phyloP scores from a whole-genome alignment of 441 rosid genomes.

The Euphorbia schlechtendalii region DNA sequence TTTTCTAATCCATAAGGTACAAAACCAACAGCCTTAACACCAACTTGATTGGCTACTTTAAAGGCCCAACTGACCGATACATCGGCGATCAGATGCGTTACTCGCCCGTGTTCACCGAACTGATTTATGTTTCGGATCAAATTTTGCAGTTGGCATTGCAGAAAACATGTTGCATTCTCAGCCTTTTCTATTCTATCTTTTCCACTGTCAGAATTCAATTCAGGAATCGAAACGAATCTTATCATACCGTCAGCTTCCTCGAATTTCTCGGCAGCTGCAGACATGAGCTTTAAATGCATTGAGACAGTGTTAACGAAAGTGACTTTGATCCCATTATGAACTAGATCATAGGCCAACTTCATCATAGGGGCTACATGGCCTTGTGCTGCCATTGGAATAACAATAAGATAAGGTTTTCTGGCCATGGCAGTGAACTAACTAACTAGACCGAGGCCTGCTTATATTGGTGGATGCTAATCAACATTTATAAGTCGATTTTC shows the following conservation, averaged over 20 bases:
- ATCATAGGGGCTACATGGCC: slow-evolving; percentile 11
- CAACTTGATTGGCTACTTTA: slow-evolving; percentile 24
- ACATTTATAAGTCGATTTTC: too few species aligned
- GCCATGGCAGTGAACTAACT: background rate
- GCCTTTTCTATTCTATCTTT: background rate
- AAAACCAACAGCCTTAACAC: slow-evolving; percentile 12
- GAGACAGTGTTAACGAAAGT: slow-evolving; percentile 4
- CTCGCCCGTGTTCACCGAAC: background rate
- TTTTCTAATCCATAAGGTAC: slow-evolving; percentile 15
- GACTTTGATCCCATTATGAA: slow-evolving; percentile 1
- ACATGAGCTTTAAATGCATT: background rate
- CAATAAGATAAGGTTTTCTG: background rate
- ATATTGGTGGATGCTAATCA: background rate
- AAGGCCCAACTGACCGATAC: slow-evolving; percentile 24
- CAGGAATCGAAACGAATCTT: slow-evolving; percentile 6
- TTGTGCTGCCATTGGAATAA: background rate
- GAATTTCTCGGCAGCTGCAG: slow-evolving; percentile 1
- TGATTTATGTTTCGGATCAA: slow-evolving; percentile 10
- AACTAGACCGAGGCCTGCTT: background rate
- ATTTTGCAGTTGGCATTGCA: background rate
- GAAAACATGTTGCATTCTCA: background rate
- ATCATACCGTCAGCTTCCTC: background rate
- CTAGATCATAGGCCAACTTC: slow-evolving; percentile 8
- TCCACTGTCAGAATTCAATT: background rate
- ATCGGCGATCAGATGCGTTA: slow-evolving; percentile 22